Base-by-base conservation (phyloP, 495 filamentous ascomycete genomes). In the Lophiostoma macrostomum region DNA sequence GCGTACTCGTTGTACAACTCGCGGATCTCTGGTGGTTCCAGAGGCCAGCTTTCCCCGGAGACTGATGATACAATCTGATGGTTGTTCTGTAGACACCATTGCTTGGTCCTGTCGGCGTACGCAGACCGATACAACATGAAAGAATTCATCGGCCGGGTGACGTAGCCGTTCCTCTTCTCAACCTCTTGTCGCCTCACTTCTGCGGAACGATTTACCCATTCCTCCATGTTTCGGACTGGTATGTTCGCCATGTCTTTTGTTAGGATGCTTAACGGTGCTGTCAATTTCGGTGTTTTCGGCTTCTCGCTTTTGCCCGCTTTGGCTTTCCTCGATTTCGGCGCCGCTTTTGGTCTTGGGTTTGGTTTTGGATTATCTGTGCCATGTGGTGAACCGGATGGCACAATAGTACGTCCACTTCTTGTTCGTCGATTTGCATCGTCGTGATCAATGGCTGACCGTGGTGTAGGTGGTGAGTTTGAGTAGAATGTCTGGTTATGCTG, bases 111-210 rank as follows among this genome's bases (percentile, higher is more conserved):
- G 32, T 91, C 88, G 20, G 91, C 85, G 63, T 86, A 97, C 4
- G 91, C 89, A 40, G 91, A 95, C 7, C 94, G 85, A 67, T 98
- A 98, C 22, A 98, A 77, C 88, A 98, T 97, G 76, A 97, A 98
- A 1, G 90, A 91, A 65, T 98, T 98, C 87, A 96, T 97, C 0
- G 93, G 93, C 28, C 93, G 76, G 56, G 91, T 88, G 49, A 98
- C 77, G 61, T 90, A 88, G 3, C 87, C 87, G 24, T 87, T 84
- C 53, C 82, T 77, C 56, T 76, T 71, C 48, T 78, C 78, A 13
- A 88, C 82, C 60, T 94, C 86, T 58, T 75, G 67, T 29, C 71
- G 74, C 42, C 93, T 81, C 5, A 72, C 76, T 36, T 87, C 82
- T 1, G 74, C 69, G 7, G 85, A 73, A 38, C 93, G 77, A 61